Evolutionary conservation across 805 yeast species (phyloP).

Genomic region (Metschnikowia matae): DNA sequence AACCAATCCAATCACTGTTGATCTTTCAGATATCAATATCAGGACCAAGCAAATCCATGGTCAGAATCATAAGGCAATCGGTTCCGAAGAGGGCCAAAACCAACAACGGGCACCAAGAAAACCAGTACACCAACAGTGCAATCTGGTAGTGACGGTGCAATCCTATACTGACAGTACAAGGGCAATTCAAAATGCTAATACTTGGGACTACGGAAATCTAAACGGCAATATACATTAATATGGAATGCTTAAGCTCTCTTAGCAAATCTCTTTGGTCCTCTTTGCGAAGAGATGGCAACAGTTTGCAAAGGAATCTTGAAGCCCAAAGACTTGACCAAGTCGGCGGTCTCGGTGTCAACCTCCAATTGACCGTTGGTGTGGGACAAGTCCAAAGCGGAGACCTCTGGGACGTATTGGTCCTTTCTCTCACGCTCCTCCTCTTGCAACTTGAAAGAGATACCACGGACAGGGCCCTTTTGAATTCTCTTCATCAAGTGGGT

Average conservation of each 20-base stretch:
- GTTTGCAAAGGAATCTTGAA: conserved; percentile 81
- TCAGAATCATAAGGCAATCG: too few relatives aligned
- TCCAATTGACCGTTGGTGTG: conserved; percentile 94
- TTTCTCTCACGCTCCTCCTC: conserved; percentile 99
- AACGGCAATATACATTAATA: conserved; percentile 21
- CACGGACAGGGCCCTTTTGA: conserved; percentile 99
- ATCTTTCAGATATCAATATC: too few relatives aligned
- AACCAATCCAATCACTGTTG: too few relatives aligned
- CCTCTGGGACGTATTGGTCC: conserved; percentile 99
- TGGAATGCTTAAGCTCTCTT: conserved; percentile 65
- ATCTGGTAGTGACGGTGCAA: too few relatives aligned
- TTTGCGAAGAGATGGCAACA: conserved; percentile 82
- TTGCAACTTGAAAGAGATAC: conserved; percentile 99
- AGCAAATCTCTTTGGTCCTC: conserved; percentile 87
- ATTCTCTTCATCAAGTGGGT: conserved; percentile 99
- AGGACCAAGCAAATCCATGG: too few relatives aligned
- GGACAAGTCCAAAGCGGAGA: conserved; percentile 97
- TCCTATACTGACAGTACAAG: too few relatives aligned
- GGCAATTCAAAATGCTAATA: not conserved
- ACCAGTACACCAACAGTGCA: not conserved
- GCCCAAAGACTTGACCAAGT: conserved; percentile 90
- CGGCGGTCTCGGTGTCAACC: conserved; percentile 96
- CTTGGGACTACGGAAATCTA: not conserved
- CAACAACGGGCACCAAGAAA: too few relatives aligned
- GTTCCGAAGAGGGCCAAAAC: too few relatives aligned